Evolutionary conservation across 2,329 filamentous ascomycete genomes (phyloP).

Genomic region (Aphanocladium album): DNA sequence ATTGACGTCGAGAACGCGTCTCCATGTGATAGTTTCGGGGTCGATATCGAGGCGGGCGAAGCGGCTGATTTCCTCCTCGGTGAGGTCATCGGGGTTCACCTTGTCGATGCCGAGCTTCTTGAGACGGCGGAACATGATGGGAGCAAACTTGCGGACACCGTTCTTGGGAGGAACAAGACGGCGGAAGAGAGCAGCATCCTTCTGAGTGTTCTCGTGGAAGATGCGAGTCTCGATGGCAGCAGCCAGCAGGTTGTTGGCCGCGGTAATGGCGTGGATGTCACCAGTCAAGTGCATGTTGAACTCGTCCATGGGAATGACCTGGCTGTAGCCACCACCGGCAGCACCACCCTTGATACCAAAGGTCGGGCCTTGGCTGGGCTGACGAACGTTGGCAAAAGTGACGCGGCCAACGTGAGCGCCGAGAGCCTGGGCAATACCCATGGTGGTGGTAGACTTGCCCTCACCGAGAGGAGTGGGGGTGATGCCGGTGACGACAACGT

Average conservation of each 20-base stretch:
- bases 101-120: slow-evolving; percentile 96
- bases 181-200: slow-evolving; percentile 80
- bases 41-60: slow-evolving; percentile 97
- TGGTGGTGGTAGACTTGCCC: slow-evolving; percentile 96
- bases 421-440: slow-evolving; percentile 89
- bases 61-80: slow-evolving; percentile 76
- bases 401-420: slow-evolving; percentile 83
- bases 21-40: slow-evolving; percentile 95
- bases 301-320: slow-evolving; percentile 99
- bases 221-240: slow-evolving; percentile 97
- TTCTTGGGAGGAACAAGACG: slow-evolving; percentile 87
- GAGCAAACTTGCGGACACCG: slow-evolving; percentile 78
- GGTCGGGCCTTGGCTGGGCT: slow-evolving; percentile 94
- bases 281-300: slow-evolving; percentile 98
- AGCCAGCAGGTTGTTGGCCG: slow-evolving; percentile 93
- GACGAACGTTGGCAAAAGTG: slow-evolving; percentile 92
- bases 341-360: slow-evolving; percentile 99
- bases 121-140: slow-evolving; percentile 86
- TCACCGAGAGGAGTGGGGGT: slow-evolving; percentile 95
- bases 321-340: slow-evolving; percentile 94
- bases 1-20: slow-evolving; percentile 92
- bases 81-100: slow-evolving; percentile 86
- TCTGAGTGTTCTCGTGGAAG: slow-evolving; percentile 96
- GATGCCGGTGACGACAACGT: slow-evolving; percentile 90
- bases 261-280: slow-evolving; percentile 95